These are phyloP conservation scores for Phylloporus sp. DNA, from an alignment of 768 basidiomycete species.

Conservation along the genomic window DNA sequence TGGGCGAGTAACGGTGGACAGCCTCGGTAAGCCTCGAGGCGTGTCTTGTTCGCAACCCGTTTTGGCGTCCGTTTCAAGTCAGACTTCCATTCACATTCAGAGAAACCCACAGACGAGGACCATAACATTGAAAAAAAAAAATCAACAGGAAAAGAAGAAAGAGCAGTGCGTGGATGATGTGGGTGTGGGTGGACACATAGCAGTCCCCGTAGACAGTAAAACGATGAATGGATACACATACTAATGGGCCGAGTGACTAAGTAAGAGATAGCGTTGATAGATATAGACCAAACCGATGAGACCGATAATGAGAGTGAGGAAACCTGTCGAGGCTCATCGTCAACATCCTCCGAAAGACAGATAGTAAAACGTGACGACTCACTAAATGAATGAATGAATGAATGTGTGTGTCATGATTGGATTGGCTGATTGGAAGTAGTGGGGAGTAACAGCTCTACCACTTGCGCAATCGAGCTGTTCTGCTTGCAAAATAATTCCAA, in stretches of 20 bases:
- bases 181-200: constrained; percentile 25
- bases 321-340: constrained; percentile 10
- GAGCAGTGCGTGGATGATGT: constrained; percentile 22
- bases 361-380: constrained; percentile 11
- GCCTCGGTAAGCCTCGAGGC: constrained; percentile 17
- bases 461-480: constrained; percentile 79
- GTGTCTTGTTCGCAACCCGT: neutral
- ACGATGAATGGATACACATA: constrained; percentile 29
- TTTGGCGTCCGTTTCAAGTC: neutral
- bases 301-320: constrained; percentile 21
- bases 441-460: constrained; percentile 63
- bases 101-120: neutral
- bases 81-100: neutral
- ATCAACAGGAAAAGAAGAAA: neutral
- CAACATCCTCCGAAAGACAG: constrained; percentile 2
- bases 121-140: constrained; percentile 16
- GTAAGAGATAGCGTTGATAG: constrained; percentile 24
- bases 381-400: constrained; percentile 14
- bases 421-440: constrained; percentile 40
- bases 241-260: constrained; percentile 24
- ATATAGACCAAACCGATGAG: constrained; percentile 21
- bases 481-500: constrained; percentile 82
- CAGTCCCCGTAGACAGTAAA: constrained; percentile 20
- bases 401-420: constrained; percentile 18
- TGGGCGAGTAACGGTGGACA: constrained; percentile 10